Evolutionary conservation across 2,329 filamentous ascomycete species (phyloP).

Genomic region (Talaromyces sp.): DNA sequence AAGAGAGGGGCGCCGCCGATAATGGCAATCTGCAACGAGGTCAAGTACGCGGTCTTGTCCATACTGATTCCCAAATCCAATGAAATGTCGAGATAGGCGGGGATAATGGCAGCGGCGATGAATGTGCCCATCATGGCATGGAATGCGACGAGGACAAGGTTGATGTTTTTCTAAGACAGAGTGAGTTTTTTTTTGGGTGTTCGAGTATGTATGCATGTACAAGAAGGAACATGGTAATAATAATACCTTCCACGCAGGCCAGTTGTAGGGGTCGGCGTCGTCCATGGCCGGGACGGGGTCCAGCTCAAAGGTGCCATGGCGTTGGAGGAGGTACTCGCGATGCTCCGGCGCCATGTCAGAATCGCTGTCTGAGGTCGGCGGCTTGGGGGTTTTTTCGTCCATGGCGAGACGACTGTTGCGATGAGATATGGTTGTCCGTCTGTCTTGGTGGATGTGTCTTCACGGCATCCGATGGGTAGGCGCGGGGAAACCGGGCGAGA

Average conservation of each 20-base stretch:
- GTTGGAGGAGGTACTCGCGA: slow-evolving; percentile 45
- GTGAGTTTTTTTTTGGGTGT: background rate
- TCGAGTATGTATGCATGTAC: too few relatives aligned
- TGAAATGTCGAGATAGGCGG: slow-evolving; percentile 50
- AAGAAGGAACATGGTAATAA: background rate
- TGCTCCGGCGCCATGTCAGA: slow-evolving; percentile 15
- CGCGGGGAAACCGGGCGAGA: too few relatives aligned
- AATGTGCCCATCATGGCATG: slow-evolving; percentile 56
- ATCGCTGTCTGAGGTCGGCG: background rate
- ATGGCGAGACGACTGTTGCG: background rate
- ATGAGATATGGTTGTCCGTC: background rate
- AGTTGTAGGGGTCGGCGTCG: slow-evolving; percentile 53
- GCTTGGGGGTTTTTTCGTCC: background rate
- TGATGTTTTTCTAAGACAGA: slow-evolving; percentile 42
- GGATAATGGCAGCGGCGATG: slow-evolving; percentile 49
- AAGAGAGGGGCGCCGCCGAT: slow-evolving; percentile 51
- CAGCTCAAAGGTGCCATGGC: slow-evolving; percentile 51
- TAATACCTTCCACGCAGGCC: slow-evolving; percentile 48
- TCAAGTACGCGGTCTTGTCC: slow-evolving; percentile 49
- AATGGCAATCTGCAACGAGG: slow-evolving; percentile 51
- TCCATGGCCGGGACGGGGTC: slow-evolving; percentile 48
- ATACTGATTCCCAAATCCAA: slow-evolving; percentile 46
- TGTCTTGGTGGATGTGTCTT: background rate
- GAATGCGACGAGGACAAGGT: slow-evolving; percentile 51
- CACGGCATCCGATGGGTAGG: background rate